Base-by-base conservation (phyloP, 2,329 filamentous ascomycete genomes). In the Neonectria ditissima region DNA sequence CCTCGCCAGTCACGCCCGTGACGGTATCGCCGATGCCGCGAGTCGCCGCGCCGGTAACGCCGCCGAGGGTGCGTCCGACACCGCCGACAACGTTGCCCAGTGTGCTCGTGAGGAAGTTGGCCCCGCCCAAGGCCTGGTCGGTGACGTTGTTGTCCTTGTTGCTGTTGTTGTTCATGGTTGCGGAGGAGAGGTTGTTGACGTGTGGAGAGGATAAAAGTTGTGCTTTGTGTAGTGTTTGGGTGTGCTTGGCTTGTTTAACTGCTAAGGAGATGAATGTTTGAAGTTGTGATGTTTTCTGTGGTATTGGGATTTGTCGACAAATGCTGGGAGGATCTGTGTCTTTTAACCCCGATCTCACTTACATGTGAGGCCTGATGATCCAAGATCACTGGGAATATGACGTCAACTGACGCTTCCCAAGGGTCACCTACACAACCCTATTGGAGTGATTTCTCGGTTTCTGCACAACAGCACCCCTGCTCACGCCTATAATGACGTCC, bases 11-110 rank as follows among this genome's bases (percentile, higher is more conserved):
- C 4, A 82, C 83, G 56, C 80, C 80, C 10, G 75, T 85, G 65
- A 89, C 80, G 3, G 86, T 89, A 72, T 87, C 80, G 39, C 86
- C 86, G 2, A 89, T 51, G 6, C 87, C 87, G 11, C 85, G 82
- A n/a, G 84, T 83, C 1, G 84, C 85, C 1, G 86, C 86, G 53
- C 86, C 80, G 10, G 78, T 79, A 32, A 82, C 75, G 52, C 77
- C 76, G 16, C 82, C 81, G 32, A 79, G 77, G 7, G 80, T 82
- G 45, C 79, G 74, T 11, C 74, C 72, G 1, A 82, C 66, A n/a
- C 79, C 80, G 30, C 80, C 80, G 44, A 80, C 69, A 2, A 77
- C 77, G 70, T 81, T 82, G 32, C 80, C 80, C 11, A 81, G 69
- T 3, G 79, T 78, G 60, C 76, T 75, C 11, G 80, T 82, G 65